Evolutionary conservation across 768 basidiomycete genomes (phyloP).

Genomic region (Chalciporus piperatus): DNA sequence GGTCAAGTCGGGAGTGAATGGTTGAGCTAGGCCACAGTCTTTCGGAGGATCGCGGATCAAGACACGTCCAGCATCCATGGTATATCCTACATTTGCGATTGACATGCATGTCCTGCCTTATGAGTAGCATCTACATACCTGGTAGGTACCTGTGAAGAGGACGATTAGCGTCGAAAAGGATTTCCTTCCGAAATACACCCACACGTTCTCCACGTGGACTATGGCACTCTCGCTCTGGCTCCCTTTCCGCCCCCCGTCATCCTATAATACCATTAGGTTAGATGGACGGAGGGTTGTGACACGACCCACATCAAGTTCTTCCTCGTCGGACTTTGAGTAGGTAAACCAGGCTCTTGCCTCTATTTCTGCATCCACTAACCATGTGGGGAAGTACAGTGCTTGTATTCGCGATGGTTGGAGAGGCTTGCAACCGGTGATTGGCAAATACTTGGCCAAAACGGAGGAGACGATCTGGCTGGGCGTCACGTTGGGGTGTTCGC

Average conservation of each 20-base stretch:
- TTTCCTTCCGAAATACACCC: conserved; percentile 28
- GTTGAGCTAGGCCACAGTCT: conserved; percentile 32
- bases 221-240: conserved; percentile 24
- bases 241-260: not conserved
- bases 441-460: conserved; percentile 37
- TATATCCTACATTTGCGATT: conserved; percentile 12
- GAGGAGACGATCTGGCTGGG: conserved; percentile 26
- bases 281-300: not conserved
- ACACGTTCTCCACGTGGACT: conserved; percentile 45
- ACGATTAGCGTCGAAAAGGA: conserved; percentile 11
- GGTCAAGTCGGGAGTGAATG: conserved; percentile 47
- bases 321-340: conserved; percentile 19
- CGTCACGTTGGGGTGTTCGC: conserved; percentile 12
- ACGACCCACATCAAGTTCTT: conserved; percentile 24
- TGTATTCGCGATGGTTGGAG: conserved; percentile 45
- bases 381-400: conserved; percentile 61
- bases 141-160: conserved; percentile 26
- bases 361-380: conserved; percentile 58
- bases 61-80: conserved; percentile 40
- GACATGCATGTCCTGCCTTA: not conserved
- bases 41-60: conserved; percentile 34
- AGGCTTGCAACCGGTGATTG: conserved; percentile 37
- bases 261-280: conserved; percentile 22
- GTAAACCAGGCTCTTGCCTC: conserved; percentile 34
- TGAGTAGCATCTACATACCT: conserved; percentile 15